phyloP scores from a whole-genome alignment of 2,329 filamentous ascomycete species.

The Rhytidhysteron rufulum region DNA sequence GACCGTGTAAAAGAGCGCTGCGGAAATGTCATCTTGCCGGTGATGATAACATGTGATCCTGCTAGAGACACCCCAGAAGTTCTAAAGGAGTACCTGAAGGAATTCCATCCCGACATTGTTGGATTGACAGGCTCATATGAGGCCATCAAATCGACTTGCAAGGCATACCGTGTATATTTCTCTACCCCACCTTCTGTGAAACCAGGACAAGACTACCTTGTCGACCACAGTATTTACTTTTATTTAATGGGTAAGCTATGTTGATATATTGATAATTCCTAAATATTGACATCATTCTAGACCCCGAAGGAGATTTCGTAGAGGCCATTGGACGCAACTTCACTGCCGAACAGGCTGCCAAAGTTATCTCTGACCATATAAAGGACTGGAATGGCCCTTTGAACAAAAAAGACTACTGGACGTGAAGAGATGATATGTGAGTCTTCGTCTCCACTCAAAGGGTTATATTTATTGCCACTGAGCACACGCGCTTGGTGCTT shows the following conservation, averaged over 20 bases:
- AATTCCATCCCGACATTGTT: slow-evolving; percentile 84
- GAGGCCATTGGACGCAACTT: slow-evolving; percentile 95
- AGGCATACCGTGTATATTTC: slow-evolving; percentile 95
- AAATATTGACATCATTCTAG: slow-evolving; percentile 42
- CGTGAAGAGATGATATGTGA: slow-evolving; percentile 7
- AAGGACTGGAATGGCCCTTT: slow-evolving; percentile 66
- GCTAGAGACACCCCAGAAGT: slow-evolving; percentile 83
- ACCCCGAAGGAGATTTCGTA: slow-evolving; percentile 96
- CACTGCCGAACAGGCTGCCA: slow-evolving; percentile 79
- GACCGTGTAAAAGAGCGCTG: slow-evolving; percentile 57
- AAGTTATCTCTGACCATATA: slow-evolving; percentile 82
- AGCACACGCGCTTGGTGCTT: no score
- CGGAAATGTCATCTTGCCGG: slow-evolving; percentile 60
- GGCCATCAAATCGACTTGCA: slow-evolving; percentile 90
- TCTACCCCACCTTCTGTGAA: slow-evolving; percentile 85
- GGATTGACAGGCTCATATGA: slow-evolving; percentile 93
- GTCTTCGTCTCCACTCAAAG: neutral
- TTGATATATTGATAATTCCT: neutral
- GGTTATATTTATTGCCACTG: neutral
- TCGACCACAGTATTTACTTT: slow-evolving; percentile 99
- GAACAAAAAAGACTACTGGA: slow-evolving; percentile 41
- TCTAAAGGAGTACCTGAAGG: slow-evolving; percentile 76
- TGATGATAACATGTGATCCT: slow-evolving; percentile 96
- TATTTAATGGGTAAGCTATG: slow-evolving; percentile 77
- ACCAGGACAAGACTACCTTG: slow-evolving; percentile 92